Percentiles rank a stretch among this genome's conserved stretches.
phyloP scores from a whole-genome alignment of 768 basidiomycete species.

The Amanita pallidorosea region DNA sequence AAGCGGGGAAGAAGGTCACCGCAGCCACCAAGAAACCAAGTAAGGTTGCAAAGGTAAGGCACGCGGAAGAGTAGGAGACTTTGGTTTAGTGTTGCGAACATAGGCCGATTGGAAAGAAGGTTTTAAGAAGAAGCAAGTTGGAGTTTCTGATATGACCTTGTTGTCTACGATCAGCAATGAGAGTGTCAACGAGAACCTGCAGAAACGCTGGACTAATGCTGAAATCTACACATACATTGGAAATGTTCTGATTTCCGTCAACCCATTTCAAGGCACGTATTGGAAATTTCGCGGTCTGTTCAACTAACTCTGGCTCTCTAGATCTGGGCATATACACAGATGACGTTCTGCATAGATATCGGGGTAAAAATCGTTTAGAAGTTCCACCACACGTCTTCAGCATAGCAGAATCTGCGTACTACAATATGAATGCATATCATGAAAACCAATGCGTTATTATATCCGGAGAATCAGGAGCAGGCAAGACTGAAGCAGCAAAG shows the following conservation, averaged over 20 bases:
- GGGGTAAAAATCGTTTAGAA: constrained; percentile 95
- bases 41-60: constrained; percentile 69
- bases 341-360: constrained; percentile 73
- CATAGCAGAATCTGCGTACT: constrained; percentile 95
- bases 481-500: constrained; percentile 98
- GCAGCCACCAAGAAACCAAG: constrained; percentile 50
- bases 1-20: constrained; percentile 76
- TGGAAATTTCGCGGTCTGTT: not conserved
- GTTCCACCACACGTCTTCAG: constrained; percentile 97
- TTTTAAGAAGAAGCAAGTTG: constrained; percentile 99
- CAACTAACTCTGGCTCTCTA: constrained; percentile 15
- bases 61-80: not conserved
- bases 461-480: constrained; percentile 97
- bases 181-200: constrained; percentile 93
- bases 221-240: constrained; percentile 99
- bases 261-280: constrained; percentile 81
- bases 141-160: constrained; percentile 98
- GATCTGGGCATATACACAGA: constrained; percentile 99
- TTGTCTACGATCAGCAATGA: constrained; percentile 96
- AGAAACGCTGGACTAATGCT: constrained; percentile 89
- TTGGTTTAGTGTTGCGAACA: constrained; percentile 1
- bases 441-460: constrained; percentile 99
- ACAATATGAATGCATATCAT: constrained; percentile 98
- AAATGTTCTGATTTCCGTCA: constrained; percentile 97
- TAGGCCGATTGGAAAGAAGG: constrained; percentile 99